Conservation (phyloP, 768 basidiomycete genomes). For the Mycena floridula region DNA sequence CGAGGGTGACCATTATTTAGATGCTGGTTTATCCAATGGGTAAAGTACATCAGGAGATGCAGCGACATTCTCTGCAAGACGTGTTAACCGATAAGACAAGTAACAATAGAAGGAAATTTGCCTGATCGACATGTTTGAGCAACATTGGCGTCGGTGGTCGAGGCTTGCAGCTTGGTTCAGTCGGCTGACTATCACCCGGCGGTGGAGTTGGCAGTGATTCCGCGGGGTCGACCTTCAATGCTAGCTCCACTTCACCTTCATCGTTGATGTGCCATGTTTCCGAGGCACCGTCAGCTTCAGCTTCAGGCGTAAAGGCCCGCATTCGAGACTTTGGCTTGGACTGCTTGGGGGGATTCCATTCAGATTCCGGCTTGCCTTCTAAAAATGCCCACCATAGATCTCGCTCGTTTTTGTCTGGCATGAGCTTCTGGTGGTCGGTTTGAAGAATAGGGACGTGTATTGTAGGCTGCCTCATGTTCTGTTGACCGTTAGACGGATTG, state of each 20-base stretch:
- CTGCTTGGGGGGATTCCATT: slow-evolving; percentile 53
- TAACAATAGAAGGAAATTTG: slow-evolving; percentile 23
- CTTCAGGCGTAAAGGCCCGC: slow-evolving; percentile 30
- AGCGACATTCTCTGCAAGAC: slow-evolving; percentile 53
- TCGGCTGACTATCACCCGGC: no score
- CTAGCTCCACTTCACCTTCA: slow-evolving; percentile 37
- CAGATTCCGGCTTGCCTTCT: slow-evolving; percentile 57
- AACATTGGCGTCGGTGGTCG: slow-evolving; percentile 56
- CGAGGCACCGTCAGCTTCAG: neutral
- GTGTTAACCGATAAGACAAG: slow-evolving; percentile 6
- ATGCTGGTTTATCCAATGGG: slow-evolving; percentile 70
- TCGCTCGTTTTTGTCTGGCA: slow-evolving; percentile 69
- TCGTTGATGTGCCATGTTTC: slow-evolving; percentile 29
- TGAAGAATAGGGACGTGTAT: slow-evolving; percentile 34
- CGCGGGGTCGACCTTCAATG: slow-evolving; percentile 24
- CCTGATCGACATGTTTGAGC: slow-evolving; percentile 61
- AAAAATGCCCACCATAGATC: slow-evolving; percentile 80
- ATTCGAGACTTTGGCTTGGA: slow-evolving; percentile 25
- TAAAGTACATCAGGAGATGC: slow-evolving; percentile 80
- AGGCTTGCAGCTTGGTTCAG: slow-evolving; percentile 25
- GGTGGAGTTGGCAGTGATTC: slow-evolving; percentile 36
- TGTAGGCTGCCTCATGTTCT: slow-evolving; percentile 68
- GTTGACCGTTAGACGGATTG: slow-evolving; percentile 8
- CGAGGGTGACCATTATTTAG: slow-evolving; percentile 35
- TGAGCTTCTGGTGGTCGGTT: slow-evolving; percentile 20